Base-by-base conservation (phyloP, 805 yeast species). In the Wickerhamiella bombiphila region DNA sequence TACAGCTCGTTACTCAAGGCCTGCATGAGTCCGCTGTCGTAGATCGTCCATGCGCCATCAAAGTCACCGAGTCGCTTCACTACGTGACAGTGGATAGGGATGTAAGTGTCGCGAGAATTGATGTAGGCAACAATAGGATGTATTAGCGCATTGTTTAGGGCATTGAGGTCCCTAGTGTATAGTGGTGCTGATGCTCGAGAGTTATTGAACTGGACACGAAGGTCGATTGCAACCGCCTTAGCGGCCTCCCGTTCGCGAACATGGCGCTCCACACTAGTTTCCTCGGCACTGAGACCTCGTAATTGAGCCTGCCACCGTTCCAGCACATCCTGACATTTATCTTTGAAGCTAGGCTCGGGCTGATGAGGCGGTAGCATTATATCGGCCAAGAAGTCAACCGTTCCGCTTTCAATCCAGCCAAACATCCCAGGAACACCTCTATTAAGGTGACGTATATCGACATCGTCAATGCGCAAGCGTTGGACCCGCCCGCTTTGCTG, bases 61-160 rank as follows among this genome's bases (percentile, higher is more conserved):
- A 91, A 91, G 52, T 91, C 98, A 20, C 66, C 63, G 17, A 85
- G 59, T 32, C 72, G 69, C 54, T 91, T 91, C 24, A 78, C 77
- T 6, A 91, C 74, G 3, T 83, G 72, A 52, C 94, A 82, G 43
- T 74, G 68, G 41, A 88, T 75, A 32, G 94, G 95, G 42, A 91
- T 86, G 51, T 77, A 80, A 0, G 97, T 83, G 51, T 81, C 80
- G 42, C 80, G 70, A 26, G 91, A 79, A 55, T 91, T 91, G 54
- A 91, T 88, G 57, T 88, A 91, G 1, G 86, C 96, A 18, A 91
- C 94, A 54, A 91, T 86, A 0, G 98, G 98, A 44, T 94, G 65
- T 37, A 91, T 79, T 40, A 91, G 63, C 1, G 98, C 96, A 55
- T 79, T 80, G 58, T 91, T 91, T 46, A 85, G 73, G 50, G 88